Evolutionary conservation across 2,329 filamentous ascomycete species (phyloP), one percentile per base, ranked within the genome.

Genomic region (Pseudocercospora musae): DNA sequence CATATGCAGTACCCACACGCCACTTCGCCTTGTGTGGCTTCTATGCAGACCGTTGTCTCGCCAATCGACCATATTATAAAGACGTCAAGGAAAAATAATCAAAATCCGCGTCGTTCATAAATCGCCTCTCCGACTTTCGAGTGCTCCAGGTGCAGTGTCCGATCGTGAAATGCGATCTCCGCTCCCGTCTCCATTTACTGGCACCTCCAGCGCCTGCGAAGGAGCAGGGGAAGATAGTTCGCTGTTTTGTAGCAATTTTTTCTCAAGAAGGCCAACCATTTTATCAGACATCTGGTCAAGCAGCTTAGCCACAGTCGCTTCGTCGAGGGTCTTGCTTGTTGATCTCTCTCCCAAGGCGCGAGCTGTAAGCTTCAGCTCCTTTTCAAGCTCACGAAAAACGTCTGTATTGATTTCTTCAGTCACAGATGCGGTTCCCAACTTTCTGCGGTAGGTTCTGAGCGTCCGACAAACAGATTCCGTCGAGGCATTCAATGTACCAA

Each of bases 281-380:
- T 87, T 82, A 70, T 91, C 88, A 1, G 88, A 90, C 70, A 92
- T 92, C 75, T 91, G 86, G 68, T 92, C 90, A 7, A 93, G 78
- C 49, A 92, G 77, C 55, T 87, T 87, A 44, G 75, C 72, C 73
- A 81, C 76, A 5, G 73, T 73, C 1, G 70, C 73, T 66, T 81
- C 79, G 58, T 80, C 77, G n/a, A 80, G 62, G 11, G 53, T 69
- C 37, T 75, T 78, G 11, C 72, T 72, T 49, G 78, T 77, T 29
- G 69, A 70, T 29, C 73, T 76, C 56, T 82, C 80, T 6, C 76
- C 76, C 3, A 84, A 70, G 3, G 74, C 77, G 33, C 78, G 70
- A 15, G 78, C 72, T 2, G 82, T 82, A 4, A 79, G 72, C 29
- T 79, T 79, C 11, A 88, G 76, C 70, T 88, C 86, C 21, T 79